Evolutionary conservation across 179 eudicot genomes (phyloP).

Genomic region (Beta macrorhiza): DNA sequence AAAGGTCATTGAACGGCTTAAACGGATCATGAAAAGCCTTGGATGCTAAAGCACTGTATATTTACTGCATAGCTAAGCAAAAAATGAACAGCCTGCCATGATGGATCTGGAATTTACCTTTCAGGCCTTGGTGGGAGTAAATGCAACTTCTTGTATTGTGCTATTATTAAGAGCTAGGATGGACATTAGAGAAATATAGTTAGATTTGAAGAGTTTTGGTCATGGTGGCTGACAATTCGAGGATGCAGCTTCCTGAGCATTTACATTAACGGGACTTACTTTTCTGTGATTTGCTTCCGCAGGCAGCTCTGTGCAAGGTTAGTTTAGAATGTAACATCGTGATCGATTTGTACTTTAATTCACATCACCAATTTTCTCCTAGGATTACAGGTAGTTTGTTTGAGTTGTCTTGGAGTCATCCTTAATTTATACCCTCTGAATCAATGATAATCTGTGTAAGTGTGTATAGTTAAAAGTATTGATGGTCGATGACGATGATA

Average conservation of each 20-base stretch:
- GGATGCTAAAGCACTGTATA: conserved; percentile 54
- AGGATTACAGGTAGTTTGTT: not conserved
- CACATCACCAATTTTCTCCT: conserved; percentile 5
- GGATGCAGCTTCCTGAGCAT: not conserved
- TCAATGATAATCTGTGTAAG: not conserved
- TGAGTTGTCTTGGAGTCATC: not conserved
- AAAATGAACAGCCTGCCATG: not conserved
- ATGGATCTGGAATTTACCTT: not conserved
- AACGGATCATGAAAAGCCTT: conserved; percentile 50
- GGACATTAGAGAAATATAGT: not conserved
- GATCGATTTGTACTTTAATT: not conserved
- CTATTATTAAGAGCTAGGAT: conserved; percentile 5
- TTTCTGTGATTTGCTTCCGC: not conserved
- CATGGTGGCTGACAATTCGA: conserved; percentile 5
- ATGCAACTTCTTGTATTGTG: too few relatives aligned
- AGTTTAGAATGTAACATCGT: not conserved
- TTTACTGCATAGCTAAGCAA: not conserved
- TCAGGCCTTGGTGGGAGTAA: too few relatives aligned
- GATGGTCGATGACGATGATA: not conserved
- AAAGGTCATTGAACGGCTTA: conserved; percentile 53
- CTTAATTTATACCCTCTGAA: not conserved
- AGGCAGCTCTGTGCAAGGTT: conserved; percentile 1
- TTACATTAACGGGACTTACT: not conserved
- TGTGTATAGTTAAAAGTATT: not conserved
- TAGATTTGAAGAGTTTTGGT: not conserved